A percentile compares a stretch with the other conserved stretches of the same genome.
phyloP scores from a whole-genome alignment of 129 eudicot species.

The Flaveria ramosissima region DNA sequence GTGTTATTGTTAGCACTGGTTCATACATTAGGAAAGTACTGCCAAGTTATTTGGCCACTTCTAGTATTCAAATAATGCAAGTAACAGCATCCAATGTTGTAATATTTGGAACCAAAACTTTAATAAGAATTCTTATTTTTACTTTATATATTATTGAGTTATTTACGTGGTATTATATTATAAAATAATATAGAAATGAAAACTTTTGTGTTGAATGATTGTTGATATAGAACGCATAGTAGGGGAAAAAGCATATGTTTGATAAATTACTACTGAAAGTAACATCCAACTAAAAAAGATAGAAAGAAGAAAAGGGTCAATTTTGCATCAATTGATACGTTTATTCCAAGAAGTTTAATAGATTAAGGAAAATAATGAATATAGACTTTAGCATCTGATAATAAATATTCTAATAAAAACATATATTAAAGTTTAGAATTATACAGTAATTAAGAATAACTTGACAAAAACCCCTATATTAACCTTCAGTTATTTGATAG shows the following conservation, averaged over 20 bases:
- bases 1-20: constrained; percentile 9
- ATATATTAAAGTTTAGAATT: too few relatives aligned
- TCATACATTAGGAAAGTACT: constrained; percentile 18
- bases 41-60: constrained; percentile 20
- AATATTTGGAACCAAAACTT: constrained; percentile 11
- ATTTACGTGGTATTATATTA: background rate
- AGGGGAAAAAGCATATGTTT: constrained; percentile 9
- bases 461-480: too few relatives aligned
- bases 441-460: too few relatives aligned
- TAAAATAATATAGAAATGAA: background rate
- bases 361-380: background rate
- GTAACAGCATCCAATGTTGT: constrained; percentile 32
- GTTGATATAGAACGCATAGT: background rate
- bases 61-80: constrained; percentile 27
- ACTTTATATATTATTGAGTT: background rate
- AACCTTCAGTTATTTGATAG: too few relatives aligned
- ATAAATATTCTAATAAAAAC: background rate
- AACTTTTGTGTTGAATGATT: constrained; percentile 5
- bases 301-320: background rate
- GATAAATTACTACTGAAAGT: background rate
- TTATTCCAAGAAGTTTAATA: background rate
- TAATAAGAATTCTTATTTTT: background rate
- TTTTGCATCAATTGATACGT: constrained; percentile 16
- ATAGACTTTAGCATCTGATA: background rate
- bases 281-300: background rate